Evolutionary conservation across 2,329 filamentous ascomycete species (phyloP).

Genomic region (Colletotrichum eleusines): DNA sequence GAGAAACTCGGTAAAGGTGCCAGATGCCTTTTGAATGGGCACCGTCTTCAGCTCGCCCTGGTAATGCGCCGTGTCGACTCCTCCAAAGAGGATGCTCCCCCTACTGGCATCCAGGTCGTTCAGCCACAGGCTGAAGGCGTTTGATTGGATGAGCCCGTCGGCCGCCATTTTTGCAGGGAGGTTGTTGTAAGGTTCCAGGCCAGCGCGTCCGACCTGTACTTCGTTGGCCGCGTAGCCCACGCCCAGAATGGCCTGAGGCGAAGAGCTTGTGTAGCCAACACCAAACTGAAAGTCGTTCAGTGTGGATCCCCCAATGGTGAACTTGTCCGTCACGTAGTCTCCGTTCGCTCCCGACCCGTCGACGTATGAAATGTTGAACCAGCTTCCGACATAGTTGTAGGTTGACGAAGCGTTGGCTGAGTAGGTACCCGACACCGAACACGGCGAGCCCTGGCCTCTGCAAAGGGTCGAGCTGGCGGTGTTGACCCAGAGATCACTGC

Average conservation of each 20-base stretch:
- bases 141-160: constrained; percentile 71
- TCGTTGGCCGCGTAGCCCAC: constrained; percentile 88
- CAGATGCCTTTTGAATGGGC: constrained; percentile 69
- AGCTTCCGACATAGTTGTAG: constrained; percentile 77
- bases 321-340: constrained; percentile 83
- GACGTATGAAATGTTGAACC: constrained; percentile 90
- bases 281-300: constrained; percentile 76
- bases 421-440: constrained; percentile 75
- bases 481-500: constrained; percentile 80
- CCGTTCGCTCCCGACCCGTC: constrained; percentile 83
- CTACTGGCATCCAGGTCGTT: constrained; percentile 76
- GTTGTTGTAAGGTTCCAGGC: constrained; percentile 71
- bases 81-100: constrained; percentile 80
- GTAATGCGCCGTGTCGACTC: constrained; percentile 77
- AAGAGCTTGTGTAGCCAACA: constrained; percentile 73
- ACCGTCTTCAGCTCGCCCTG: constrained; percentile 72
- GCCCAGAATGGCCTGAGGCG: constrained; percentile 81
- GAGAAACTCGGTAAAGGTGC: constrained; percentile 71
- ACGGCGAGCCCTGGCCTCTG: constrained; percentile 60
- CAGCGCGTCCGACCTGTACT: constrained; percentile 73
- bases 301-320: constrained; percentile 68
- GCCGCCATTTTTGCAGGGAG: constrained; percentile 74
- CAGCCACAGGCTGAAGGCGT: constrained; percentile 80
- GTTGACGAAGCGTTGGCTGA: constrained; percentile 78
- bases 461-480: constrained; percentile 72